phyloP scores from a whole-genome alignment of 78 protist genomes.

The Diacronema lutheri region DNA sequence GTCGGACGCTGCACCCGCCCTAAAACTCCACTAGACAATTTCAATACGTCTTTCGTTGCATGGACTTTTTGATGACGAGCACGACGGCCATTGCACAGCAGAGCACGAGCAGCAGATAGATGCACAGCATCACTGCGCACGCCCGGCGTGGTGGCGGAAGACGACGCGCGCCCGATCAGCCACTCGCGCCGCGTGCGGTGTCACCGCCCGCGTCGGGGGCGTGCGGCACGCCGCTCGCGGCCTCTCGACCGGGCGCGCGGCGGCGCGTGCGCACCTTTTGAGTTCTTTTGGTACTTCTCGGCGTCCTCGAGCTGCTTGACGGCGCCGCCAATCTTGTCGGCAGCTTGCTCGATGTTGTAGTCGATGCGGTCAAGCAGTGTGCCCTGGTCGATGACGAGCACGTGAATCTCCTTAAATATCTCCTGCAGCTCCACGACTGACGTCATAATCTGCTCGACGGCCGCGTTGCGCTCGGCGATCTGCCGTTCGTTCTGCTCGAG shows the following conservation, averaged over 20 bases:
- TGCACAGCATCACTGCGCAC: slow-evolving; percentile 8
- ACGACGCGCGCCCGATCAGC: too few relatives aligned
- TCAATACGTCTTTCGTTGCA: too few relatives aligned
- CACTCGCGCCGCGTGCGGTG: too few relatives aligned
- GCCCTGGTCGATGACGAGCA: slow-evolving; percentile 22
- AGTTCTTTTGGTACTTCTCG: not conserved
- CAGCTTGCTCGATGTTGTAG: slow-evolving; percentile 21
- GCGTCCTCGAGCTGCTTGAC: not conserved
- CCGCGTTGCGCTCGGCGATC: not conserved
- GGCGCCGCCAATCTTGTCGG: not conserved
- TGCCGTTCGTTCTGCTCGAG: not conserved
- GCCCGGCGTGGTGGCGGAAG: too few relatives aligned
- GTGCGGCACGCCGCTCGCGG: too few relatives aligned
- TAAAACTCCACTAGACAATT: too few relatives aligned
- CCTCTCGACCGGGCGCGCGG: too few relatives aligned
- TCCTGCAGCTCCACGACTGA: not conserved
- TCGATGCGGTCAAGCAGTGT: slow-evolving; percentile 17
- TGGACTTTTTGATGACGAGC: not conserved
- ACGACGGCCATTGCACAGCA: not conserved
- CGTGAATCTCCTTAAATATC: slow-evolving; percentile 4
- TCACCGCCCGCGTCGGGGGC: too few relatives aligned
- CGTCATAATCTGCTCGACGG: not conserved
- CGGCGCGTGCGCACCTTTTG: too few relatives aligned
- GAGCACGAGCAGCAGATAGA: not conserved
- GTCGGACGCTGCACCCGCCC: too few relatives aligned